Conservation (phyloP, 306 rosid species). For the Gastrolobium villosum region DNA sequence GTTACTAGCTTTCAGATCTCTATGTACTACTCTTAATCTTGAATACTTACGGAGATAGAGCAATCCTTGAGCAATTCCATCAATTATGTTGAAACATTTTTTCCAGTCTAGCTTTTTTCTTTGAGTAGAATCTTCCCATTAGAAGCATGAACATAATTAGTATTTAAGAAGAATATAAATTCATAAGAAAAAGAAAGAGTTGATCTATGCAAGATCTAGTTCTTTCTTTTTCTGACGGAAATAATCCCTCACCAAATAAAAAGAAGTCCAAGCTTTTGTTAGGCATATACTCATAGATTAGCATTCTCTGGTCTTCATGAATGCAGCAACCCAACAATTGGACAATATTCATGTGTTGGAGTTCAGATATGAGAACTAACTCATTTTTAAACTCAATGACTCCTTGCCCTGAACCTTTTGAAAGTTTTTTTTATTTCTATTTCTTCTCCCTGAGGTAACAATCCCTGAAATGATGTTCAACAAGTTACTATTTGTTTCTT, state of each 20-base stretch:
- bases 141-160: not conserved
- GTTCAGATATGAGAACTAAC: conserved; percentile 43
- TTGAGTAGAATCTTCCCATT: conserved; percentile 16
- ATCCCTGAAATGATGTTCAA: conserved; percentile 26
- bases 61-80: conserved; percentile 40
- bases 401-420: conserved; percentile 43
- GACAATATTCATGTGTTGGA: conserved; percentile 50
- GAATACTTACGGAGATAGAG: conserved; percentile 48
- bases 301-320: conserved; percentile 42
- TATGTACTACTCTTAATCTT: conserved; percentile 36
- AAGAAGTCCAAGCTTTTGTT: conserved; percentile 45
- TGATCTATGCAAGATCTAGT: not conserved
- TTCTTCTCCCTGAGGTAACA: conserved; percentile 27
- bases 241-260: conserved; percentile 39
- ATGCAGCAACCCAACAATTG: conserved; percentile 45
- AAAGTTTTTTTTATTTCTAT: conserved; percentile 52
- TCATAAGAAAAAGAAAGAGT: not conserved
- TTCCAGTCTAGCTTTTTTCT: conserved; percentile 36
- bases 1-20: conserved; percentile 45
- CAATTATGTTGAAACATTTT: not conserved
- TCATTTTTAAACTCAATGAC: conserved; percentile 45
- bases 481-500: not conserved
- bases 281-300: conserved; percentile 42
- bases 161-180: not conserved
- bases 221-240: not conserved